Conservation (phyloP, 2,329 filamentous ascomycete species). For the Exophiala aquamarina region DNA sequence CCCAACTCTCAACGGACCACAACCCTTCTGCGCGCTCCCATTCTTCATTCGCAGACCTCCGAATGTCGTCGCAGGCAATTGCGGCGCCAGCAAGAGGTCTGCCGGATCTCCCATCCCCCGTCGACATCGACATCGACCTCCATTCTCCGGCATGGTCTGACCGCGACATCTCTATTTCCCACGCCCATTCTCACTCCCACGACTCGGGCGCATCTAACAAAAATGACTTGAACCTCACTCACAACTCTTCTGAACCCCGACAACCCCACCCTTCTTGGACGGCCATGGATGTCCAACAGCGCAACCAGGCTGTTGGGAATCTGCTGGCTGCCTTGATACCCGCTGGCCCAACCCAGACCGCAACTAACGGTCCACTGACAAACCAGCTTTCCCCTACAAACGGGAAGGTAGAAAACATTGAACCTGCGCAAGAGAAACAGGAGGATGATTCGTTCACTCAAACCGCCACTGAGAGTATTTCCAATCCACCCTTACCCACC, state of each 20-base stretch:
- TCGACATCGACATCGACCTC: slow-evolving; percentile 13
- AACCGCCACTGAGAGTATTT: neutral
- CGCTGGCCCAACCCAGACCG: slow-evolving; percentile 15
- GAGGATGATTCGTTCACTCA: slow-evolving; percentile 1
- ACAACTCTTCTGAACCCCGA: slow-evolving; percentile 1
- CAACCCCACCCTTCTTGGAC: slow-evolving; percentile 11
- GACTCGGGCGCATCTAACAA: slow-evolving; percentile 9
- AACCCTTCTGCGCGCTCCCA: slow-evolving; percentile 8
- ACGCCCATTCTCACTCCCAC: slow-evolving; percentile 7
- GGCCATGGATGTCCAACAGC: slow-evolving; percentile 18
- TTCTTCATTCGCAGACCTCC: slow-evolving; percentile 25
- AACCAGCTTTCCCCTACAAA: neutral
- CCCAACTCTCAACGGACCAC: neutral
- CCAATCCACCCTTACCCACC: slow-evolving; percentile 4
- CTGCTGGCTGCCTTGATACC: slow-evolving; percentile 22
- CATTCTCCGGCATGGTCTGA: slow-evolving; percentile 22
- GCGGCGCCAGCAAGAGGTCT: slow-evolving; percentile 29
- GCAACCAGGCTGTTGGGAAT: slow-evolving; percentile 21
- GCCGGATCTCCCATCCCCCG: slow-evolving; percentile 22
- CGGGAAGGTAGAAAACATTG: neutral
- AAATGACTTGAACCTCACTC: slow-evolving; percentile 12
- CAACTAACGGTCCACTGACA: neutral
- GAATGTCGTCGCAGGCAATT: slow-evolving; percentile 28
- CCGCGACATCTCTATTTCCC: slow-evolving; percentile 7
- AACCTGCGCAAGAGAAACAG: neutral